These are phyloP conservation scores for Cladobotryum mycophilum DNA, from an alignment of 2,329 filamentous ascomycete species.

Conservation along the genomic window DNA sequence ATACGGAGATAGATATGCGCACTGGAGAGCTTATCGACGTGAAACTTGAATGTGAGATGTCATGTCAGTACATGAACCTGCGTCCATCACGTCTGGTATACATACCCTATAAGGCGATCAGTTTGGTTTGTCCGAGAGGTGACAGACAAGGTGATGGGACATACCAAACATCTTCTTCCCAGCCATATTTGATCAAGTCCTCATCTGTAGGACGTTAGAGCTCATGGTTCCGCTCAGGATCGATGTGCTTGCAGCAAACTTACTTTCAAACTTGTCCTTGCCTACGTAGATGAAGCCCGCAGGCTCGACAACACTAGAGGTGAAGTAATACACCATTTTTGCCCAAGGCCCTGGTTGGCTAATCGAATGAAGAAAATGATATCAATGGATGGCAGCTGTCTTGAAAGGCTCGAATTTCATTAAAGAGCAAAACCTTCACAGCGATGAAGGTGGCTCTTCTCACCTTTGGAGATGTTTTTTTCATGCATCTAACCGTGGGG, in stretches of 20 bases:
- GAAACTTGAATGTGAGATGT: conserved; percentile 55
- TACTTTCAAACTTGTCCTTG: conserved; percentile 99
- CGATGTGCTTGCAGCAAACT: conserved; percentile 23
- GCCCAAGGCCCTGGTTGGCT: too few relatives aligned
- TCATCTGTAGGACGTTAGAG: conserved; percentile 60
- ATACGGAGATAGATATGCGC: conserved; percentile 94
- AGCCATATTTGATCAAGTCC: conserved; percentile 88
- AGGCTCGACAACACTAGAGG: conserved; percentile 74
- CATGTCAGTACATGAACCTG: too few relatives aligned
- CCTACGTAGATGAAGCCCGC: conserved; percentile 89
- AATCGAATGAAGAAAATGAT: too few relatives aligned
- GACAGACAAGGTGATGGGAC: conserved; percentile 15
- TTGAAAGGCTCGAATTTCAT: too few relatives aligned
- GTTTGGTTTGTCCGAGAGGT: neutral
- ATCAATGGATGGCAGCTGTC: too few relatives aligned
- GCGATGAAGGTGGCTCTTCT: too few relatives aligned
- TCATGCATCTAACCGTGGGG: too few relatives aligned
- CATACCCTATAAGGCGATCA: conserved; percentile 22
- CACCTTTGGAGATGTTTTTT: too few relatives aligned
- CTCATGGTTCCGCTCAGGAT: neutral
- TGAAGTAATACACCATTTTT: conserved; percentile 92
- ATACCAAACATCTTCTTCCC: conserved; percentile 93
- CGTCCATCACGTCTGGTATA: neutral
- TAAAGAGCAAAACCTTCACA: too few relatives aligned
- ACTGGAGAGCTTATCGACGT: conserved; percentile 94